These are phyloP conservation scores for Fusarium buharicum DNA, from an alignment of 2,329 filamentous ascomycete species.

Conservation along the genomic window DNA sequence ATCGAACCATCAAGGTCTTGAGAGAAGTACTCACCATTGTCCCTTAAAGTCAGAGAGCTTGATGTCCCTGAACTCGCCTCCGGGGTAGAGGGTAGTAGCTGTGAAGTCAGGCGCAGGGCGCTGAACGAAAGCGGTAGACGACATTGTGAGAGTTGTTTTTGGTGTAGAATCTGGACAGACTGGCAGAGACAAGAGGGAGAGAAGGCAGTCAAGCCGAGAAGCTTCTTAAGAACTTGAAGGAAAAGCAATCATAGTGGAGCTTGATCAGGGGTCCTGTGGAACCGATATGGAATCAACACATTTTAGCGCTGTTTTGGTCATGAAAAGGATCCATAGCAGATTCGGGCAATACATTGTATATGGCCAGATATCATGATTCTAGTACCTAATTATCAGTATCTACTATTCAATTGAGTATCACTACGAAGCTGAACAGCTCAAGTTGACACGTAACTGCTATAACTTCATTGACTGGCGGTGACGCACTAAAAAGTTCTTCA, in stretches of 20 bases:
- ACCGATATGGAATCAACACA: conserved; percentile 32
- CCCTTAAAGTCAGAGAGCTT: conserved; percentile 57
- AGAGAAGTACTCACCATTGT: conserved; percentile 55
- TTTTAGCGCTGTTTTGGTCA: conserved; percentile 35
- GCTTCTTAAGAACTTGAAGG: conserved; percentile 9
- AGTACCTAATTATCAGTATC: conserved; percentile 5
- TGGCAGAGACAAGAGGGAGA: neutral
- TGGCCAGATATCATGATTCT: neutral
- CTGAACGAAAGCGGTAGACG: conserved; percentile 60
- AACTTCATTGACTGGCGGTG: conserved; percentile 11
- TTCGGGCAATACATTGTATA: no score
- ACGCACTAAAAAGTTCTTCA: conserved; percentile 18
- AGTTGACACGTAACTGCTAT: neutral
- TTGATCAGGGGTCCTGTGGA: conserved; percentile 29
- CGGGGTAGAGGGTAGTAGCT: conserved; percentile 61
- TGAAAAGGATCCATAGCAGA: neutral
- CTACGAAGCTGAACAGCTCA: neutral
- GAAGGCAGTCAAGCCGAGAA: neutral
- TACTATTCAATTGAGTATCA: neutral
- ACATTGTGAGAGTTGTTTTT: conserved; percentile 49
- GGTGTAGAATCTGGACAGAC: neutral
- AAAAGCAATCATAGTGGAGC: conserved; percentile 33
- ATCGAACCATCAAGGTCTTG: neutral
- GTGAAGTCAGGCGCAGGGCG: conserved; percentile 61
- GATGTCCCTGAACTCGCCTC: conserved; percentile 60